Conservation (phyloP, 164 flowering plant genomes). For the Tetrastigma voinierianum region DNA sequence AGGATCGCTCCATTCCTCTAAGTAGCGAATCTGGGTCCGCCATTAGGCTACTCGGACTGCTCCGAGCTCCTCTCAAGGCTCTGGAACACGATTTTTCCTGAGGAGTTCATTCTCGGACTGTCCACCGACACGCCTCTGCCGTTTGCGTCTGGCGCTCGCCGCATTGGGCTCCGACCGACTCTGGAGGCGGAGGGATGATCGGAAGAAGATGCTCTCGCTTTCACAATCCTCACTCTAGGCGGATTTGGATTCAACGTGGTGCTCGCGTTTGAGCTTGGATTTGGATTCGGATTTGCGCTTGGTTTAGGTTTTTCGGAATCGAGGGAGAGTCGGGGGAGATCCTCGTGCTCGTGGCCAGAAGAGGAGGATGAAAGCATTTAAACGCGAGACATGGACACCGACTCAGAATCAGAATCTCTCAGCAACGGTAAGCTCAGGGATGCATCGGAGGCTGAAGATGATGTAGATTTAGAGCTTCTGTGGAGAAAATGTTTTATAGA, state of each 20-base stretch:
- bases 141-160: slow-evolving; percentile 32
- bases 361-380: slow-evolving; percentile 76
- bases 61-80: slow-evolving; percentile 85
- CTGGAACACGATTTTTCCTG: slow-evolving; percentile 88
- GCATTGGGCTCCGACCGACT: slow-evolving; percentile 49
- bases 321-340: slow-evolving; percentile 68
- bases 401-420: slow-evolving; percentile 58
- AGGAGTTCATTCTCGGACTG: slow-evolving; percentile 91
- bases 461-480: slow-evolving; percentile 45
- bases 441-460: slow-evolving; percentile 32
- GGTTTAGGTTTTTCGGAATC: slow-evolving; percentile 53
- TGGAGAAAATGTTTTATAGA: slow-evolving; percentile 60
- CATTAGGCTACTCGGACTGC: slow-evolving; percentile 92
- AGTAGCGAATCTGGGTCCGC: slow-evolving; percentile 57
- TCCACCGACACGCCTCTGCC: slow-evolving; percentile 58
- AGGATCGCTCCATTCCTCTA: slow-evolving; percentile 88
- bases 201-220: slow-evolving; percentile 15
- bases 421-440: slow-evolving; percentile 61
- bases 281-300: slow-evolving; percentile 18
- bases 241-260: slow-evolving; percentile 25
- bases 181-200: slow-evolving; percentile 14
- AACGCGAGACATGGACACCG: slow-evolving; percentile 54
- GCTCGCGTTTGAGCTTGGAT: slow-evolving; percentile 14
- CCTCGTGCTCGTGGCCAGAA: slow-evolving; percentile 67
- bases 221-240: slow-evolving; percentile 35